Conservation (phyloP, 495 filamentous ascomycete species). For the Aspergillus biplanus region DNA sequence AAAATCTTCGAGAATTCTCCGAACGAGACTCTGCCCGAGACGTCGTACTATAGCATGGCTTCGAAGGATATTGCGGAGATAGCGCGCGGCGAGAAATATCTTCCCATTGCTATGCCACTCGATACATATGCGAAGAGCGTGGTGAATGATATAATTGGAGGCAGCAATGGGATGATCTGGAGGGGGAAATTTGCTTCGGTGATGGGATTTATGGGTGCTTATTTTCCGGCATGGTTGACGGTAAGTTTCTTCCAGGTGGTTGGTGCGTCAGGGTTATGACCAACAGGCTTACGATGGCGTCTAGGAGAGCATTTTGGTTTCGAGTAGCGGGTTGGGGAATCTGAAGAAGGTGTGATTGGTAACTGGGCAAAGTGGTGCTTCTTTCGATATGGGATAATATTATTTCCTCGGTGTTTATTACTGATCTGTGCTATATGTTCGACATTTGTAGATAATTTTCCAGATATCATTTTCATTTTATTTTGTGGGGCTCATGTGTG, state of each 20-base stretch:
- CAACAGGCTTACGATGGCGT: background rate
- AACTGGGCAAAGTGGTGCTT: too few relatives aligned
- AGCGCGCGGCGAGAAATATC: slow-evolving; percentile 12
- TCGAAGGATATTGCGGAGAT: slow-evolving; percentile 9
- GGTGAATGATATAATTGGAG: slow-evolving; percentile 24
- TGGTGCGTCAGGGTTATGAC: background rate
- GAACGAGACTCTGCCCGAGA: background rate
- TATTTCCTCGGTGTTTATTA: too few relatives aligned
- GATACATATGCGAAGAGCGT: slow-evolving; percentile 24
- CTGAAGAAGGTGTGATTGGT: background rate
- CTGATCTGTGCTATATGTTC: too few relatives aligned
- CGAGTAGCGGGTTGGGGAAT: background rate
- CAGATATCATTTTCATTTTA: too few relatives aligned
- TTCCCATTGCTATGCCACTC: slow-evolving; percentile 13
- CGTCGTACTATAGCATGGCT: slow-evolving; percentile 10
- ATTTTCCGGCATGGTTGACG: slow-evolving; percentile 24
- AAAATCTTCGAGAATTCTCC: slow-evolving; percentile 10
- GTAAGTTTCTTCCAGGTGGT: slow-evolving; percentile 16
- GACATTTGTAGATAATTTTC: too few relatives aligned
- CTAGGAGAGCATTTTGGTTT: background rate
- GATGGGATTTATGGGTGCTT: slow-evolving; percentile 16
- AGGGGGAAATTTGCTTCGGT: slow-evolving; percentile 25
- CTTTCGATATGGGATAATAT: too few relatives aligned
- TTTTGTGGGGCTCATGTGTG: too few relatives aligned
- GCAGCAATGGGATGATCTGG: slow-evolving; percentile 26